phyloP scores from a whole-genome alignment of 2,329 filamentous ascomycete species.

The Colletotrichum viniferum region DNA sequence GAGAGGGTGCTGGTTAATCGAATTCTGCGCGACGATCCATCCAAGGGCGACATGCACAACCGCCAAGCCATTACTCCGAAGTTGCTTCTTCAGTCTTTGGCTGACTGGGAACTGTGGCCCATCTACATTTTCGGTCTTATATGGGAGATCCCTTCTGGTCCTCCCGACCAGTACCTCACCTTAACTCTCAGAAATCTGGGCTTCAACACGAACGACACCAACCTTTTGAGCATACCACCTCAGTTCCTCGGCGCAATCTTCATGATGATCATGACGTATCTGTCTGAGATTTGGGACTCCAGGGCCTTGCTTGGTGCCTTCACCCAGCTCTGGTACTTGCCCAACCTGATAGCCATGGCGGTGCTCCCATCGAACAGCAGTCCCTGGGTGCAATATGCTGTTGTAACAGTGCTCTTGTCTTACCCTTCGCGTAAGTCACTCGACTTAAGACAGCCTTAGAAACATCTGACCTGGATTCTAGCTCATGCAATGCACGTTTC shows the following conservation, averaged over 20 bases:
- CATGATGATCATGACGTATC: slow-evolving; percentile 29
- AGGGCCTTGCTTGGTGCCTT: slow-evolving; percentile 32
- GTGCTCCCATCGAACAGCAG: slow-evolving; percentile 30
- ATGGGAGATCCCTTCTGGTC: slow-evolving; percentile 36
- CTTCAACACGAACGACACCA: slow-evolving; percentile 52
- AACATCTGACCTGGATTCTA: slow-evolving; percentile 22
- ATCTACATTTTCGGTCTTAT: slow-evolving; percentile 53
- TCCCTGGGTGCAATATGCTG: slow-evolving; percentile 33
- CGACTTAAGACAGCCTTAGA: slow-evolving; percentile 28
- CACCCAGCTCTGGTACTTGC: slow-evolving; percentile 37
- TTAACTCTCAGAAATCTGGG: slow-evolving; percentile 27
- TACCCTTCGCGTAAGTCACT: slow-evolving; percentile 31
- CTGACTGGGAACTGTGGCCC: slow-evolving; percentile 62
- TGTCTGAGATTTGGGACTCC: slow-evolving; percentile 34
- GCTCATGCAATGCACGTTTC: slow-evolving; percentile 53
- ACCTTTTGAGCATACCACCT: slow-evolving; percentile 31
- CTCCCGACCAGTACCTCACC: slow-evolving; percentile 29
- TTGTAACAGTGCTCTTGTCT: slow-evolving; percentile 35
- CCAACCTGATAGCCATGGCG: slow-evolving; percentile 34
- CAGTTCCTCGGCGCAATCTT: slow-evolving; percentile 19
- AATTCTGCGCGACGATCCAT: slow-evolving; percentile 58
- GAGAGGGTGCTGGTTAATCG: slow-evolving; percentile 64
- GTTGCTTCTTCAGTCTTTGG: slow-evolving; percentile 49
- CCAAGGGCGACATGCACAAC: slow-evolving; percentile 60
- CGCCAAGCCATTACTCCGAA: slow-evolving; percentile 52